Base-by-base conservation (phyloP, 176 grass and related monocot species). In the Oryza officinalis region DNA sequence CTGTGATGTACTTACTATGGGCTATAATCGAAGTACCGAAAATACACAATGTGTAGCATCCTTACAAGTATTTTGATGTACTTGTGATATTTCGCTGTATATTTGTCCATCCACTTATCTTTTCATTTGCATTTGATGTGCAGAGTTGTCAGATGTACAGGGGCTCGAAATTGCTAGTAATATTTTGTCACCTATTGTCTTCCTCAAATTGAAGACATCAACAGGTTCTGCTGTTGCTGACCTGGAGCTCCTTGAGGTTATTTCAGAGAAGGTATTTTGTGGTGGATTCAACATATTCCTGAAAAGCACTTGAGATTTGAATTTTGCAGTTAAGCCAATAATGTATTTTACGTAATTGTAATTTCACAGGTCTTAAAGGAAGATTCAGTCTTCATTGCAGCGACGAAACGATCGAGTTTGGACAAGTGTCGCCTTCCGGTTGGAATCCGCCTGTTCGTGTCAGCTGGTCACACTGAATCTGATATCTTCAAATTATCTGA, bases 361-460 rank as follows among this genome's bases (percentile, higher is more conserved):
- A n/a, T 43, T 63, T 23, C 5, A 22, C 73, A 92, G 86, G 79
- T 80, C 43, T 86, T 89, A 71, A 78, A 92, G 69, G 86, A 92
- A 78, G 90, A 92, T 83, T 88, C 90, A 26, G 86, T 88, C 28
- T 78, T 92, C 46, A 83, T 92, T 57, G 86, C 80, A 52, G 65
- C 73, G 27, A 79, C 78, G n/a, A 89, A 92, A 72, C 82, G 83
- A 23, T 86, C 90, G n/a, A 27, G 14, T 63, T 35, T 92, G 73
- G 86, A 92, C 79, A 88, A 83, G 38, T 89, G 90, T 37, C 52
- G 30, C 4, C 86, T 92, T 67, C 86, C 86, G 6, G 65, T 92
- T 54, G 90, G 90, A 26, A 82, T 92, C 31, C 77, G 86, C 27
- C 23, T 92, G 32, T 83, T 86, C 69, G 78, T 92, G 20, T 92